Evolutionary conservation across 1,284 basidiomycete genomes (phyloP).

Genomic region (Irpex rosettiformis): DNA sequence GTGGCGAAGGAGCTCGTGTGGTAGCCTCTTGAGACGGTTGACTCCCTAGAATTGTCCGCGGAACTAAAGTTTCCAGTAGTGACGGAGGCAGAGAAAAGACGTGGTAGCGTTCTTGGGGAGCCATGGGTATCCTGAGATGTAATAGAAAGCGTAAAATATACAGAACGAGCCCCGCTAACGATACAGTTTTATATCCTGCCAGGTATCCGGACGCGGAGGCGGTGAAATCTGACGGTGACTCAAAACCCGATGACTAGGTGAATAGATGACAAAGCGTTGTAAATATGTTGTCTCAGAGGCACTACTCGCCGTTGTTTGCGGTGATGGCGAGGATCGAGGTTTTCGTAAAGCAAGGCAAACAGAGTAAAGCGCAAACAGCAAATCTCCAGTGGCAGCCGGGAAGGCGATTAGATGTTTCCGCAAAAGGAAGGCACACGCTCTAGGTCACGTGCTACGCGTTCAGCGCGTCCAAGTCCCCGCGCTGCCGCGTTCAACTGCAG

Average conservation of each 20-base stretch:
- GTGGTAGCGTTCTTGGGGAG: slow-evolving; percentile 14
- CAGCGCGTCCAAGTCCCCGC: slow-evolving; percentile 14
- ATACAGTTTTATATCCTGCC: slow-evolving; percentile 7
- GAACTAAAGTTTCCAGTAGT: slow-evolving; percentile 64
- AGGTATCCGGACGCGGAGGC: slow-evolving; percentile 8
- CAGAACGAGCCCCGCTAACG: slow-evolving; percentile 1
- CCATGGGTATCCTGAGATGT: background rate
- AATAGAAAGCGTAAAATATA: background rate
- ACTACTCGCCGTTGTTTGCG: background rate
- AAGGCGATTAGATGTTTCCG: background rate
- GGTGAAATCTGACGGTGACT: slow-evolving; percentile 2
- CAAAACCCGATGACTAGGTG: background rate
- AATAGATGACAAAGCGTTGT: background rate
- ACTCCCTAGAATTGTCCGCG: slow-evolving; percentile 52
- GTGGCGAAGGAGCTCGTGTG: slow-evolving; percentile 14
- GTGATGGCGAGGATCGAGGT: too few relatives aligned
- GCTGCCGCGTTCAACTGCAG: slow-evolving; percentile 20
- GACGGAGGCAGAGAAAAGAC: slow-evolving; percentile 49
- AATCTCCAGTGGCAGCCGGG: background rate
- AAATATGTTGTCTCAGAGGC: background rate
- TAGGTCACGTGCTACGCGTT: slow-evolving; percentile 20
- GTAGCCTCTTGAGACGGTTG: slow-evolving; percentile 22
- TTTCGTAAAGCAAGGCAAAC: too few relatives aligned
- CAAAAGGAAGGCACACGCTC: slow-evolving; percentile 7
- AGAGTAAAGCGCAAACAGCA: background rate